Evolutionary conservation across 371 early-diverging fungal species (phyloP), one percentile per base, ranked within the genome.

Genomic region (Actinomucor elegans): DNA sequence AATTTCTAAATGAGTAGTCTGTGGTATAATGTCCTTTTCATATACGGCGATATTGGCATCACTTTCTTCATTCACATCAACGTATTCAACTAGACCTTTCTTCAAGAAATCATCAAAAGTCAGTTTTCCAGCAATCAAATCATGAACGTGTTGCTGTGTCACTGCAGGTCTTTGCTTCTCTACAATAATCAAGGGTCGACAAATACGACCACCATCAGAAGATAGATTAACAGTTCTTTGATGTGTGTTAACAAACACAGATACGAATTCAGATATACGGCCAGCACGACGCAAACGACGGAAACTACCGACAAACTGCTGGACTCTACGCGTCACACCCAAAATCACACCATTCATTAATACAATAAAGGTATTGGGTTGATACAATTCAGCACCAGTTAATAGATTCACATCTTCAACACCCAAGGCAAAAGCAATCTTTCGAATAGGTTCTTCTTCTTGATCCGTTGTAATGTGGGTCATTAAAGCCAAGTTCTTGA

Each of bases 41-140:
- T 91, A 91, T 26, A 98, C 78, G 5, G 99, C 96, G 71, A 99
- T 95, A 63, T 91, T 86, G 31, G 89, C 86, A 77, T 99, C 98
- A 66, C 93, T 94, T 66, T 98, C 99, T 79, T 99, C 99, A 71
- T 99, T 98, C 26, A 93, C 97, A 75, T 99, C 99, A 44, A 99
- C 75, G 69, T 96, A 99, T 75, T 99, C 99, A 35, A 99, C 90
- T 52, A 93, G 79, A 12, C 99, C 99, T 55, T 90, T 83, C 23
- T 79, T 82, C 34, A 99, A 74, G 48, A 99, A 90, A 74, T 97
- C 97, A 37, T 95, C 89, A 69, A 98, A 97, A 0, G 73, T 73
- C 55, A 90, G 71, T 47, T 87, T 73, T 4, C 86, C 92, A 4
- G 80, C 79, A 27, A 74, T 74, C 38, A 85, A 57, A 55, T 64